Evolutionary conservation across 1,139 yeast genomes (phyloP), one percentile per base, ranked within the genome.

Genomic region (Suhomyces chickasaworum): DNA sequence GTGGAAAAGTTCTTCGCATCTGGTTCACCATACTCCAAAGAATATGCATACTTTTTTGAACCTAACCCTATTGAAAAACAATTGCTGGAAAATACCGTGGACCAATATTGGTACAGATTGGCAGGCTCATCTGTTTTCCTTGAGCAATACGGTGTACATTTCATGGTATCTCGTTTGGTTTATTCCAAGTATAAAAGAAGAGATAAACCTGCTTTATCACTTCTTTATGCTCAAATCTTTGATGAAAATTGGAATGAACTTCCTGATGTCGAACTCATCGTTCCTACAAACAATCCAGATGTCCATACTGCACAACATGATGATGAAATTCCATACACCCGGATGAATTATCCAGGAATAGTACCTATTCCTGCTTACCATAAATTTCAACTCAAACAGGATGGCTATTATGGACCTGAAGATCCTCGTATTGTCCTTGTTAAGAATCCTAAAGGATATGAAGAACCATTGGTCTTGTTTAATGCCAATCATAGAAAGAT

Each of bases 231-330:
- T 6, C 83, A 79, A 55, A 49, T 76, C 4, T 79, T 60, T 58
- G 78, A 77, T 53, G 54, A 62, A 22, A 56, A 73, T 42, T 79
- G 83, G 83, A 60, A 69, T 16, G 82, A 78, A 57, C 53, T 77
- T 18, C 55, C 57, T 21, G 64, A 61, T 25, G 61, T 68, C 7
- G 61, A 65, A 36, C 52, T 72, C 38, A 59, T 69, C 9, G 66
- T 72, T 0, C 78, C 77, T 39, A 48, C 50, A 18, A 54, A 53
- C 30, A 46, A 47, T 25, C 44, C 47, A 17, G 47, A 44, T 21
- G 27, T 44, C 15, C 40, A 40, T 15, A 27, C 33, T 25, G 12
- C 4, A 13, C 13, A 40, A 8, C 20, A 21, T 12, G 23, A 39
- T 4, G 23, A 33, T 4, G 15, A 25, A 29, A 29, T 23, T 16